Base-by-base conservation (phyloP, 495 filamentous ascomycete species). In the Chaetomium tenue region DNA sequence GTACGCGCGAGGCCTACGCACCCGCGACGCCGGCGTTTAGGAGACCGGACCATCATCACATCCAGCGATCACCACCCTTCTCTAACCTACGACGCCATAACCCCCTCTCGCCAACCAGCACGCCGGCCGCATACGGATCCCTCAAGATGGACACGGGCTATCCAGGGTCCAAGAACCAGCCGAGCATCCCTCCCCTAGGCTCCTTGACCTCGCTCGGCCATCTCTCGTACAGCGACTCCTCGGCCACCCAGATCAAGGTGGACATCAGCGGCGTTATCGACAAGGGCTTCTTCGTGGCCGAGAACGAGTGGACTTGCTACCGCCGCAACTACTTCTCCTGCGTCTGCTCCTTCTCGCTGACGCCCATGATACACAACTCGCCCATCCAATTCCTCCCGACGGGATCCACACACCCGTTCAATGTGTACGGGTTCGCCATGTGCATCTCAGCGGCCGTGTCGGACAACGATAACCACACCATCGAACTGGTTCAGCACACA, bases 221-320 rank as follows among this genome's bases (percentile, higher is more conserved):
- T 16, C 79, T 93, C 33, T 76, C 84, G 44, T 84, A 86, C 40
- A 78, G 76, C 25, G 87, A 89, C 58, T 83, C 86, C 7, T 76
- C 78, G 6, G 63, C 60, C 23, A 77, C 77, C 3, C 74, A 72
- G 12, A 82, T 96, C 60, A 88, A 85, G 63, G 84, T 90, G 6
- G 89, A 92, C 28, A 91, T 98, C 66, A 82, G 88, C 58, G 91
- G 91, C 7, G 88, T 89, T 68, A 93, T 97, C 62, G 92, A 95
- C 71, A 95, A 96, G 71, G 93, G 93, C 1, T 96, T 96, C 79
- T 97, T 97, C 74, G 81, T 88, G 47, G 84, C 84, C 3, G 93
- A 97, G 61, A 82, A 85, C 16, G 91, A 94, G 64, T 98, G 93
- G 93, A 98, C 93, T 0, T 98, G 93, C 76, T 98, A 98, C 71